A percentile compares a stretch with the other conserved stretches of the same genome.
Evolutionary conservation across 169 alveolate genomes (phyloP).

Genomic region (Neospora caninum): DNA sequence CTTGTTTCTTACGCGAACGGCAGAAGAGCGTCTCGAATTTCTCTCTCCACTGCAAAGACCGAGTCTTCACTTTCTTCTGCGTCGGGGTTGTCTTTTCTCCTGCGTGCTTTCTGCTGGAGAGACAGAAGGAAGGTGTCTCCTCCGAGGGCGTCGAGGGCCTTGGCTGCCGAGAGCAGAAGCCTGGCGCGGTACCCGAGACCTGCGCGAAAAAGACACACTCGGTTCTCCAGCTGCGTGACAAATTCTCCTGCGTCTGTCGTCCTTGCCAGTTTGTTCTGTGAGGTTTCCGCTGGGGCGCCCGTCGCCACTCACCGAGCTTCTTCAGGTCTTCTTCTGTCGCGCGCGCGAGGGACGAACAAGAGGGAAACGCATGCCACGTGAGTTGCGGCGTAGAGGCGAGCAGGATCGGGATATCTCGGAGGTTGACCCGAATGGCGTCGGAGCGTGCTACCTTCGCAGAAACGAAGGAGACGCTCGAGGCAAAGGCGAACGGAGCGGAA

Average conservation of each 20-base stretch:
- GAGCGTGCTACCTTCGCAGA: too few species aligned
- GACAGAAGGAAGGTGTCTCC: conserved; percentile 21
- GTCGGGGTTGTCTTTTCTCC: background rate
- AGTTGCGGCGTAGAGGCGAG: background rate
- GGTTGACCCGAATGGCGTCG: too few species aligned
- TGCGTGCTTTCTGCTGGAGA: background rate
- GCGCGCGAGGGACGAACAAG: background rate
- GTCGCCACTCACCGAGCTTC: background rate
- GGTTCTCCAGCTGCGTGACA: too few species aligned
- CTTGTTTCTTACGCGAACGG: background rate
- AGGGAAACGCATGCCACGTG: conserved; percentile 25
- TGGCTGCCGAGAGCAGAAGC: conserved; percentile 10
- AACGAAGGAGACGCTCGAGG: too few species aligned
- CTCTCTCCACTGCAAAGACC: background rate
- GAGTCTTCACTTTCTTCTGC: background rate
- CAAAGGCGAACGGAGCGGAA: too few species aligned
- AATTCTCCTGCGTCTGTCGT: too few species aligned
- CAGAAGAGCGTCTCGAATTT: background rate
- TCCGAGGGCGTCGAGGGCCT: conserved; percentile 66
- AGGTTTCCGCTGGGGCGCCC: too few species aligned
- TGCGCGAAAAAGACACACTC: background rate
- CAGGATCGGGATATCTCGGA: background rate
- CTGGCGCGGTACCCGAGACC: conserved; percentile 52
- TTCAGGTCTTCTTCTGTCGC: background rate
- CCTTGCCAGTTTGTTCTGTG: too few species aligned